Evolutionary conservation across 169 alveolate genomes (phyloP).

Genomic region (Plasmodium gonderi): DNA sequence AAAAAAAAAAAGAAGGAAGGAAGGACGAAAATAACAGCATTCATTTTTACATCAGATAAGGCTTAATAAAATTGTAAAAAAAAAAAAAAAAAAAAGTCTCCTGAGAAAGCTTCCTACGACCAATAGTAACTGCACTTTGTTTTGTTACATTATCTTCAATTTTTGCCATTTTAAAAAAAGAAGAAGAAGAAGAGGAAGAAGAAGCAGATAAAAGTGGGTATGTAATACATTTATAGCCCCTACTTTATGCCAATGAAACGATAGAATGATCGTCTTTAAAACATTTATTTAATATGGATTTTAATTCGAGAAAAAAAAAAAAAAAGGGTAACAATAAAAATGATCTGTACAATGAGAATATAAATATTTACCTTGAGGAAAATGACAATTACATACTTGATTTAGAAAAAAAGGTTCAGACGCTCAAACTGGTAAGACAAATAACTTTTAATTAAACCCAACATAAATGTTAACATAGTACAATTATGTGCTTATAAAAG

Average conservation of each 20-base stretch:
- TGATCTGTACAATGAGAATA: conserved; percentile 58
- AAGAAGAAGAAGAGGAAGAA: too few species aligned
- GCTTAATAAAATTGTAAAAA: neutral
- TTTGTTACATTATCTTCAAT: too few species aligned
- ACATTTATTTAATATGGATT: conserved; percentile 50
- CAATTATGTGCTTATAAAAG: neutral
- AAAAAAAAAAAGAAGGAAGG: neutral
- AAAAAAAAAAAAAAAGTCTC: too few species aligned
- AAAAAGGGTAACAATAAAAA: conserved; percentile 22
- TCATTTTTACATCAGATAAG: too few species aligned
- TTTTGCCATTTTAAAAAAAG: too few species aligned
- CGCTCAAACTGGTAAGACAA: conserved; percentile 37
- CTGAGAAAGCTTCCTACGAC: too few species aligned
- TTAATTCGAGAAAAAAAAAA: conserved; percentile 66
- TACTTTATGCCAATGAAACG: neutral
- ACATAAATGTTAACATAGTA: neutral
- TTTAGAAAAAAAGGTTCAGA: conserved; percentile 65
- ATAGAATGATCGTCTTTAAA: neutral
- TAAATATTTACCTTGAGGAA: conserved; percentile 69
- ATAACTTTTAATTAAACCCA: neutral
- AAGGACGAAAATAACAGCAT: neutral
- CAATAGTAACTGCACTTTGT: too few species aligned
- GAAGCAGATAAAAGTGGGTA: too few species aligned
- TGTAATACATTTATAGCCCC: neutral
- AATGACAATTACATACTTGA: conserved; percentile 70